Percentiles rank a stretch among this genome's conserved stretches.
Evolutionary conservation across 352 stramenopile genomes (phyloP).

Genomic region (Globisporangium mamillatum): DNA sequence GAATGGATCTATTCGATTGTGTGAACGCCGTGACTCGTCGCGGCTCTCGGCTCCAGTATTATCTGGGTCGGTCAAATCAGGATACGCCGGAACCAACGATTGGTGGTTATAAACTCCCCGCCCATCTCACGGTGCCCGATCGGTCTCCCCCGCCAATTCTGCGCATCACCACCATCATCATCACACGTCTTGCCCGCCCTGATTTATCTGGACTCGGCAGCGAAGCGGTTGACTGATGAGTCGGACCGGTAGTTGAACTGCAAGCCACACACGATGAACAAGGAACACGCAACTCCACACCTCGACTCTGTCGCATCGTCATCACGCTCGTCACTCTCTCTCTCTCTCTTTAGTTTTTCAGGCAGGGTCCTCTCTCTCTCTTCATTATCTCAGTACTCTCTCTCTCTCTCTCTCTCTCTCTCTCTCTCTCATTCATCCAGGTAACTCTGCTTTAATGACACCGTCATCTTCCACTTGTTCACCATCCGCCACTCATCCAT

Average conservation of each 20-base stretch:
- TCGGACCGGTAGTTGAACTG: not conserved
- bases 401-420: constrained; percentile 18
- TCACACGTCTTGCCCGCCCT: not conserved
- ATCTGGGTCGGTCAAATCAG: not conserved
- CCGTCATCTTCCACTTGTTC: not conserved
- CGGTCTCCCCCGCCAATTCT: not conserved
- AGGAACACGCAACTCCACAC: constrained; percentile 7
- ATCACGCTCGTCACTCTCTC: constrained; percentile 16
- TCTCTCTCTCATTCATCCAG: constrained; percentile 13
- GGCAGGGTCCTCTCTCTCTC: constrained; percentile 12
- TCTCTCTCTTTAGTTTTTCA: constrained; percentile 17
- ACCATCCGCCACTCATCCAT: not conserved
- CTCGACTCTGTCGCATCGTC: constrained; percentile 7
- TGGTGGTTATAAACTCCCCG: constrained; percentile 7
- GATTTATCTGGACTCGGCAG: not conserved
- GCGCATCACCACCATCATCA: not conserved
- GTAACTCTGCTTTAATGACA: constrained; percentile 9
- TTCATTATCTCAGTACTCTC: constrained; percentile 20
- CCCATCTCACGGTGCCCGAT: not conserved
- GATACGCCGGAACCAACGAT: not conserved
- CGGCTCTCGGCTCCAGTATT: not conserved
- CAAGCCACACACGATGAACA: constrained; percentile 2
- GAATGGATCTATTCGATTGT: not conserved
- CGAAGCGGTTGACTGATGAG: not conserved
- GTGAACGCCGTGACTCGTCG: constrained; percentile 6